Percentiles rank a stretch among this genome's conserved stretches.
phyloP scores from a whole-genome alignment of 148 eudicot species.

The Suaeda aralocaspica region DNA sequence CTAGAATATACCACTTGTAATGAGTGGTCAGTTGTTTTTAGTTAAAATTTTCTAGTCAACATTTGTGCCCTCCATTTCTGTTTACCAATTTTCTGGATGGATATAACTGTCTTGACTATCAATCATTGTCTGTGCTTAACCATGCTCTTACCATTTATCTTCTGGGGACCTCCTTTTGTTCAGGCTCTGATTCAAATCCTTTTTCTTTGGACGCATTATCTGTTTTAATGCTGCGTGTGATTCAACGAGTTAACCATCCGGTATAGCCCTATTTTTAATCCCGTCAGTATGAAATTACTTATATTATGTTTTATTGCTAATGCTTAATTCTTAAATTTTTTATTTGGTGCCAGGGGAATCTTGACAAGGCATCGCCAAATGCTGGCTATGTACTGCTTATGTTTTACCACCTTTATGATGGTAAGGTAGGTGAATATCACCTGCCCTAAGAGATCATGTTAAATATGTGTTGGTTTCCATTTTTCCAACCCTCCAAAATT shows the following conservation, averaged over 20 bases:
- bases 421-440: constrained; percentile 51
- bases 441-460: not conserved
- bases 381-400: constrained; percentile 85
- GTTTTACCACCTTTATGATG: constrained; percentile 89
- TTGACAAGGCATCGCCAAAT: constrained; percentile 79
- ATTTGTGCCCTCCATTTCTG: not conserved
- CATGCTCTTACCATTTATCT: not conserved
- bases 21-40: too few relatives aligned
- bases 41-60: too few relatives aligned
- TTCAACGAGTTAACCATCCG: constrained; percentile 85
- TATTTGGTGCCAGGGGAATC: constrained; percentile 63
- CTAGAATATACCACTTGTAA: too few relatives aligned
- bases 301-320: not conserved
- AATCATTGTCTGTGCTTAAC: not conserved
- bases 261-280: constrained; percentile 32
- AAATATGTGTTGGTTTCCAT: not conserved
- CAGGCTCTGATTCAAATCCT: constrained; percentile 89
- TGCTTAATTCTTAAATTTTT: not conserved
- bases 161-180: constrained; percentile 11
- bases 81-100: not conserved
- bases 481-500: too few relatives aligned
- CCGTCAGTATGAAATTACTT: not conserved
- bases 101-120: not conserved
- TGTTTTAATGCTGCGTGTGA: constrained; percentile 79
- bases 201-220: constrained; percentile 88